Percentiles rank a stretch among this genome's conserved stretches.
Evolutionary conservation across 805 yeast species (phyloP).

Genomic region (Metschnikowia proteae): DNA sequence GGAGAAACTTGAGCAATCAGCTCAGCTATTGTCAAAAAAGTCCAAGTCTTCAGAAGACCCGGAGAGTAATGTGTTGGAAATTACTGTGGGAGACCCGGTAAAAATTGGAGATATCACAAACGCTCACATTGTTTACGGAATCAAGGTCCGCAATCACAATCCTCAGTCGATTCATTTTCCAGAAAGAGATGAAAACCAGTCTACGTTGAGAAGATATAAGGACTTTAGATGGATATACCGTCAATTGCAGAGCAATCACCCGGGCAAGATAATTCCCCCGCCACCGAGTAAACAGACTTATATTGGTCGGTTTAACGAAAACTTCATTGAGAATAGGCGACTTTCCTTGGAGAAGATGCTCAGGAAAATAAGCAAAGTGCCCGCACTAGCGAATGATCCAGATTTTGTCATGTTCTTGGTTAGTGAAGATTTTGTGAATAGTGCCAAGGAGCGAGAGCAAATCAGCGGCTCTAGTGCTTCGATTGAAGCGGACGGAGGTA

Average conservation of each 20-base stretch:
- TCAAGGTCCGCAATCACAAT: conserved; percentile 57
- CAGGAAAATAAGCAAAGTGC: conserved; percentile 56
- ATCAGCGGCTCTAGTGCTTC: conserved; percentile 53
- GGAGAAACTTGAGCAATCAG: conserved; percentile 3
- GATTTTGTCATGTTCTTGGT: conserved; percentile 79
- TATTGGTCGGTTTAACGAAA: conserved; percentile 87
- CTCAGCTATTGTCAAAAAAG: conserved; percentile 12
- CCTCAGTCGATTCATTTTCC: conserved; percentile 25
- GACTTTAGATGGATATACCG: conserved; percentile 95
- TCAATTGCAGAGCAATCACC: conserved; percentile 79
- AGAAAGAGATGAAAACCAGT: conserved; percentile 5
- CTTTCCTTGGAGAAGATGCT: conserved; percentile 85
- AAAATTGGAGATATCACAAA: conserved; percentile 88
- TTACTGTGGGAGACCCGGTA: conserved; percentile 83
- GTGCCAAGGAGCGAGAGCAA: conserved; percentile 67
- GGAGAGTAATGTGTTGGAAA: conserved; percentile 42
- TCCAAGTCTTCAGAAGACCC: conserved; percentile 2
- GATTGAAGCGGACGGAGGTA: conserved; percentile 32
- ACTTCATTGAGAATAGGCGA: conserved; percentile 82
- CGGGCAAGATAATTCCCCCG: conserved; percentile 82
- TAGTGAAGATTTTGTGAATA: conserved; percentile 63
- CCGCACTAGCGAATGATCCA: conserved; percentile 58
- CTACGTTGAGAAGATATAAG: conserved; percentile 78
- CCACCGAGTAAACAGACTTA: conserved; percentile 96
- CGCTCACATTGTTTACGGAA: conserved; percentile 84